Evolutionary conservation across 2,329 filamentous ascomycete species (phyloP).

Genomic region (Stachybotrys elegans): DNA sequence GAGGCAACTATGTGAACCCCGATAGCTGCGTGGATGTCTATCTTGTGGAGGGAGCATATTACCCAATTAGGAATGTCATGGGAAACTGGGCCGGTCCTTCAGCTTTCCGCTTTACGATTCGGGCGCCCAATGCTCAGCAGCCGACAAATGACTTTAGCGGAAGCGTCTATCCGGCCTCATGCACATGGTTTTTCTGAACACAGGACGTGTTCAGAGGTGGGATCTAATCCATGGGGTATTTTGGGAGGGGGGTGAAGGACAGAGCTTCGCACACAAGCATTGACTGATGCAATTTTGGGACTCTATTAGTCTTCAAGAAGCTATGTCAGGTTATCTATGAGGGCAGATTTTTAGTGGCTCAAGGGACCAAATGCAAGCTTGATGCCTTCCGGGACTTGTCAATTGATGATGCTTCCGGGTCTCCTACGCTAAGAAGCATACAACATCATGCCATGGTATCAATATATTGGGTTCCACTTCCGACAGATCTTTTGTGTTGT

Average conservation of each 20-base stretch:
- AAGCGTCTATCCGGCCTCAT: not conserved
- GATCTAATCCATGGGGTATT: not conserved
- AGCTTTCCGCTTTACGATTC: not conserved
- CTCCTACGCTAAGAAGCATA: not conserved
- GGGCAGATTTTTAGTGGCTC: not conserved
- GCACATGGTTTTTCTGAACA: not conserved
- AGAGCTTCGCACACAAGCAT: not conserved
- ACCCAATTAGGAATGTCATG: conserved; percentile 16
- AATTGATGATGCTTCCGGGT: not conserved
- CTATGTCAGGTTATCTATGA: not conserved
- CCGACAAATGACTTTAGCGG: not conserved
- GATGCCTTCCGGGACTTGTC: not conserved
- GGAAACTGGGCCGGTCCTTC: conserved; percentile 8
- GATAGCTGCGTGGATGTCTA: conserved; percentile 11
- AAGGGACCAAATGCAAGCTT: not conserved
- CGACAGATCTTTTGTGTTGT: not conserved
- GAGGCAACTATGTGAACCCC: conserved; percentile 12
- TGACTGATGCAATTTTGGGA: not conserved
- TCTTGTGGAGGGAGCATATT: conserved; percentile 10
- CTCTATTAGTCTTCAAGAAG: not conserved
- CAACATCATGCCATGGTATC: not conserved
- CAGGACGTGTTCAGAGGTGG: not conserved
- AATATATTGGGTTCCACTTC: not conserved
- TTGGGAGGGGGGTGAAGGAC: not conserved
- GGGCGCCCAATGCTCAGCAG: not conserved